Conservation (phyloP, 805 yeast species). For the Kluyveromyces siamensis region DNA sequence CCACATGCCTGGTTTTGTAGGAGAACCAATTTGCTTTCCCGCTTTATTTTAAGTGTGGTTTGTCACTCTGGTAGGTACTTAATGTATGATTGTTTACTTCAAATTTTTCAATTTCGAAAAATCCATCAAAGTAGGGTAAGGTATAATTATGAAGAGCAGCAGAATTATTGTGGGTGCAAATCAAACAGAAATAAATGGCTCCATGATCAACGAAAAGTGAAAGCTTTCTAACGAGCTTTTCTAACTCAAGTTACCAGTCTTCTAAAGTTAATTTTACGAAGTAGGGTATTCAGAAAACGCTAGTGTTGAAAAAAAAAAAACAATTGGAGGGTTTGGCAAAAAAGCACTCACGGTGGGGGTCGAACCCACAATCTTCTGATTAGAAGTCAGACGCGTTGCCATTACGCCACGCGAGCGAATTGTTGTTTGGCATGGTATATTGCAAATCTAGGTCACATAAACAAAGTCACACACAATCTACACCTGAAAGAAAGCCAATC, state of each 20-base stretch:
- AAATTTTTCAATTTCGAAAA: background rate
- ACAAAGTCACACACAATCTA: background rate
- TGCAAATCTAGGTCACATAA: too few species aligned
- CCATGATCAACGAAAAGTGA: too few species aligned
- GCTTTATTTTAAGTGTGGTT: background rate
- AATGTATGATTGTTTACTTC: background rate
- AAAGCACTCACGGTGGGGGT: conserved; percentile 45
- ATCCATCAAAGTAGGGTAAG: background rate
- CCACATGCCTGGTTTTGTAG: conserved; percentile 12
- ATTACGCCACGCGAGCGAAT: conserved; percentile 44
- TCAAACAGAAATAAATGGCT: too few species aligned
- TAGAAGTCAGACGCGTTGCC: conserved; percentile 52
- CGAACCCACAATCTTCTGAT: conserved; percentile 49
- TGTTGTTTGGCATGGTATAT: too few species aligned
- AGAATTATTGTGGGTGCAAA: too few species aligned
- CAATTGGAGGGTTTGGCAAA: conserved; percentile 3
- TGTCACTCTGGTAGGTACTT: background rate
- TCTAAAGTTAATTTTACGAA: too few species aligned
- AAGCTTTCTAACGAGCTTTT: too few species aligned
- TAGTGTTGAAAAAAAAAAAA: background rate
- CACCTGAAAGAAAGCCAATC: background rate
- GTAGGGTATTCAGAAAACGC: too few species aligned
- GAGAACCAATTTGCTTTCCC: background rate
- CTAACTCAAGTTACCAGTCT: too few species aligned
- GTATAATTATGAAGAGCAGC: too few species aligned